These are phyloP conservation scores for Suhomyces atakaporum DNA, from an alignment of 1,139 yeast species.

Conservation along the genomic window DNA sequence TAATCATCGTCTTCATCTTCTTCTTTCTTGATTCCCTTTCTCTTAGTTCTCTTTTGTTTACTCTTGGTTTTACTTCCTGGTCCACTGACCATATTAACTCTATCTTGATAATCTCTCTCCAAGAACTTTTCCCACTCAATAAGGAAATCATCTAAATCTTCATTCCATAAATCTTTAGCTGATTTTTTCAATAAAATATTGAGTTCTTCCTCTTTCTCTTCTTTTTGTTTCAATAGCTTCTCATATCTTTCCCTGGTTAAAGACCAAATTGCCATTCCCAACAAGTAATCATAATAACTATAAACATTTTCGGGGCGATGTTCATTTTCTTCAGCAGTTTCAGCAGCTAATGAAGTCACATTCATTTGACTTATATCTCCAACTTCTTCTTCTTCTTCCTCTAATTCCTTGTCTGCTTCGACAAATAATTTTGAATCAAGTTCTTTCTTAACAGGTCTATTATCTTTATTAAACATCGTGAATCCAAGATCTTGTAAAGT, in stretches of 20 bases:
- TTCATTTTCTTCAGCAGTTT: constrained; percentile 28
- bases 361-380: constrained; percentile 41
- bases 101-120: constrained; percentile 33
- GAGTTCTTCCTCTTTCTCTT: constrained; percentile 71
- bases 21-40: constrained; percentile 24
- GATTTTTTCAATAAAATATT: constrained; percentile 63
- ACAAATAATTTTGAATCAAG: constrained; percentile 24
- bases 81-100: constrained; percentile 32
- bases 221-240: constrained; percentile 69
- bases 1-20: constrained; percentile 15
- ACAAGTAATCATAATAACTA: constrained; percentile 69
- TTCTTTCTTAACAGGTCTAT: constrained; percentile 45
- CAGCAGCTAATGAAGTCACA: constrained; percentile 32
- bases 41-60: constrained; percentile 23
- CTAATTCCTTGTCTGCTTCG: constrained; percentile 31
- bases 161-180: constrained; percentile 88
- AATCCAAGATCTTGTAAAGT: constrained; percentile 66
- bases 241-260: constrained; percentile 88
- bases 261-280: constrained; percentile 93
- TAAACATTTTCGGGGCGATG: constrained; percentile 46
- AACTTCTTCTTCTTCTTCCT: constrained; percentile 35
- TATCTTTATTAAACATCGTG: constrained; percentile 73
- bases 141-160: constrained; percentile 75
- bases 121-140: constrained; percentile 66
- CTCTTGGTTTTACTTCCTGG: constrained; percentile 30